Evolutionary conservation across 2,329 filamentous ascomycete genomes (phyloP), one percentile per base, ranked within the genome.

Genomic region (Claviceps sp.): DNA sequence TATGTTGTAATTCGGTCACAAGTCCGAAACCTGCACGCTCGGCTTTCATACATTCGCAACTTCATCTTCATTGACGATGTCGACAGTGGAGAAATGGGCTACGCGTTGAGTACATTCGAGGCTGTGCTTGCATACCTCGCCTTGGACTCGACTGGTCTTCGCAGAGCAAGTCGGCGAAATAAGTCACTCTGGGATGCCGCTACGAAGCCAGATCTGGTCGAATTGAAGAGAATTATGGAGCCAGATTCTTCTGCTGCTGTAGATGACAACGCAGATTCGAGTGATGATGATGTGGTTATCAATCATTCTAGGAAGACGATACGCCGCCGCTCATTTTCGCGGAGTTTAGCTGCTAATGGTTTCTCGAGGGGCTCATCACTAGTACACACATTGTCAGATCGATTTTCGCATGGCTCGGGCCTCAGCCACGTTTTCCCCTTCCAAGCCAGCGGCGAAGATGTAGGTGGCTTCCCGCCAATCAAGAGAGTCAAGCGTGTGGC

Each of bases 11-110:
- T 98, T 54, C 80, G 91, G 56, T 88, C 91, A 11, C 86, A 93
- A 54, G 82, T 95, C 26, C 82, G 86, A 53, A 85, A 96, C 66
- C 73, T 98, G 8, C 88, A 95, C 60, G 89, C 93, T 3, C 80
- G 91, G 20, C 71, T 98, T 46, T 76, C 86, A n/a, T 98, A 97
- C 64, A 95, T 97, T 76, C 86, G 91, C 44, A 88, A 95, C 61
- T 98, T 96, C 63, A 93, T 96, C 58, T 98, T 95, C 67, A 90
- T 95, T 49, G 93, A 97, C 60, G 93, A 98, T 68, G 89, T 98
- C 8, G 93, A 98, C 58, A 94, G 83, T 55, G 93, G 93, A 47
- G 93, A 98, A 68, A 85, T 94, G 74, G 93, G 93, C 8, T 98
- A 98, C 66, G 90, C 91, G 0, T 68, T 98, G 49, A 97, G 91